Evolutionary conservation across 352 stramenopile genomes (phyloP).

Genomic region (Globisporangium spiculum): DNA sequence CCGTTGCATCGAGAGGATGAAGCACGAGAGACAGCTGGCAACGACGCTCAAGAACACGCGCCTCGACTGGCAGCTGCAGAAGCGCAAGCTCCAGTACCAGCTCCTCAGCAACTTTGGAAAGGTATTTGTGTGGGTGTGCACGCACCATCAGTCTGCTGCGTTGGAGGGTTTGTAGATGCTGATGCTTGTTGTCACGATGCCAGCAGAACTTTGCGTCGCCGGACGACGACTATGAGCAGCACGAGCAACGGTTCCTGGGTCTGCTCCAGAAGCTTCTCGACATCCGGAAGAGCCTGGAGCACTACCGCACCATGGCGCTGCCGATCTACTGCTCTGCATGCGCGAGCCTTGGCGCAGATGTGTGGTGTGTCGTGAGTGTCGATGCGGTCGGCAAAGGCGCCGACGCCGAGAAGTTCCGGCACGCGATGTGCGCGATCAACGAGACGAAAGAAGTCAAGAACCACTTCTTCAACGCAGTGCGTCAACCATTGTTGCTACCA

Average conservation of each 20-base stretch:
- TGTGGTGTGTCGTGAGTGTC: constrained; percentile 75
- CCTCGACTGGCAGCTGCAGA: constrained; percentile 55
- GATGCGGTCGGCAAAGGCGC: constrained; percentile 55
- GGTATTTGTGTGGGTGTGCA: constrained; percentile 18
- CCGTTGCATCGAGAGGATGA: constrained; percentile 9
- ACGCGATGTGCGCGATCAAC: constrained; percentile 75
- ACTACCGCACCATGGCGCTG: constrained; percentile 59
- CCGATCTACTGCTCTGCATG: constrained; percentile 63
- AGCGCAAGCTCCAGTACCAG: constrained; percentile 59
- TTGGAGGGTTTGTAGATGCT: not conserved
- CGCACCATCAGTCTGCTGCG: not conserved
- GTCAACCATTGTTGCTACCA: not conserved
- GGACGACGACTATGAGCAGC: constrained; percentile 66
- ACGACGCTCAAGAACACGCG: constrained; percentile 36
- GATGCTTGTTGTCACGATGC: not conserved
- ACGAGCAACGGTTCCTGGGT: constrained; percentile 66
- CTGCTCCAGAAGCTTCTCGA: constrained; percentile 70
- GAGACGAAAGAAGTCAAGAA: constrained; percentile 74
- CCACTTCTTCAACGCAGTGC: constrained; percentile 71
- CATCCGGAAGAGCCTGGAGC: constrained; percentile 64
- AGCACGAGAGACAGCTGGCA: constrained; percentile 18
- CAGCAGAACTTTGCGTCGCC: constrained; percentile 41
- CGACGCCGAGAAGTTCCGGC: constrained; percentile 69
- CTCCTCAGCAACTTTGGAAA: constrained; percentile 53
- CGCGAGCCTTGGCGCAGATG: constrained; percentile 58